Base-by-base conservation (phyloP, 768 basidiomycete genomes). In the Suillus clintonianus region DNA sequence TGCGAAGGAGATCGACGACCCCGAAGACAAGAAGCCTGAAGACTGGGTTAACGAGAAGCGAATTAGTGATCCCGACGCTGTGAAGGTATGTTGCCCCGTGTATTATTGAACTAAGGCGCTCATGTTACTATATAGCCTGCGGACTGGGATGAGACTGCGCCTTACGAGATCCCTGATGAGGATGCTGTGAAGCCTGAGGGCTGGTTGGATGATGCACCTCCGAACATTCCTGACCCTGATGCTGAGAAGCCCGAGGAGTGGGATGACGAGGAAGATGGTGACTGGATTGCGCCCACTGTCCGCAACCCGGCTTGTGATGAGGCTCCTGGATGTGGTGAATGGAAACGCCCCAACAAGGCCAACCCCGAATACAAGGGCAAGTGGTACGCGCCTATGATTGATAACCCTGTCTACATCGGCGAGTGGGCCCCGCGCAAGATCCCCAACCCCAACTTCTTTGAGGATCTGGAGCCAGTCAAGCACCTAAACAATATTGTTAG, bases 241-340 rank as follows among this genome's bases (percentile, higher is more conserved):
- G 87, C 92, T 45, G 86, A 89, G 78, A 98, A 97, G 82, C 97
- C 97, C 7, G 97, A 99, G 75, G 97, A 99, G 77, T 99, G 97
- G 97, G 95, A 97, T 71, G 97, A 98, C 70, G 97, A 98, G 74
- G 97, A 99, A 76, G 97, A 99, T 69, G 97, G 97, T 76, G 97
- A 99, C 74, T 99, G 95, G 95, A 86, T 99, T 67, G 85, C 96
- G 8, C 96, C 97, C 36, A 88, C 87, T 62, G 82, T 99, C 62
- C 78, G 85, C 64, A 99, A 99, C 85, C 93, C 97, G 66, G 91
- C 88, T 74, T 99, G 97, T 74, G 82, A 87, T 67, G 91, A 89
- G 62, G 96, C 88, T 65, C 86, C 95, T 70, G 97, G 97, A 34
- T 99, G 97, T 72, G 97, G 97, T 72, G 89, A 90, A 77, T 99